Conservation (phyloP, 2,329 filamentous ascomycete genomes). For the Ascocoryne sarcoides region DNA sequence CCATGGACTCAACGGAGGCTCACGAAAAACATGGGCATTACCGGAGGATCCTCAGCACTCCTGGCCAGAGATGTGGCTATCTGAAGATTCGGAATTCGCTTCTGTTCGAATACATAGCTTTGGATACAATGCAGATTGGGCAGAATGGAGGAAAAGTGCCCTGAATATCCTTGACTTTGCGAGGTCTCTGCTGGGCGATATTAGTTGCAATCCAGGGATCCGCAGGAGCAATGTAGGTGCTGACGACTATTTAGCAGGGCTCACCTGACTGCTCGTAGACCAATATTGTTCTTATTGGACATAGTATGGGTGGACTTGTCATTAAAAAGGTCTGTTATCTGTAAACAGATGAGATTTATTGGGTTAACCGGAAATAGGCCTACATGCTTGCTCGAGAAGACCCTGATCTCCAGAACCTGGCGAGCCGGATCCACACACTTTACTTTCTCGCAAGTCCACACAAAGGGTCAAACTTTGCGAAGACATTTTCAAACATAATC, state of each 20-base stretch:
- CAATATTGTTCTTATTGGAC: slow-evolving; percentile 28
- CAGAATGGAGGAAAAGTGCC: background rate
- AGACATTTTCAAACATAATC: slow-evolving; percentile 12
- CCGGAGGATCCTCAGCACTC: slow-evolving; percentile 23
- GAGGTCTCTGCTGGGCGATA: slow-evolving; percentile 26
- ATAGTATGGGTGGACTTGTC: slow-evolving; percentile 31
- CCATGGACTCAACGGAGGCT: slow-evolving; percentile 33
- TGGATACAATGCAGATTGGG: slow-evolving; percentile 14
- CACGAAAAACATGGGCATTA: slow-evolving; percentile 31
- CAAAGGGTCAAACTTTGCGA: slow-evolving; percentile 25
- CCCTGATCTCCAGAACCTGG: slow-evolving; percentile 9
- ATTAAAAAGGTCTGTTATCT: slow-evolving; percentile 20
- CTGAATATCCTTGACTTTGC: slow-evolving; percentile 28
- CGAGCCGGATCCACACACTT: slow-evolving; percentile 19
- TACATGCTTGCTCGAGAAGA: slow-evolving; percentile 23
- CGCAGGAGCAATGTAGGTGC: background rate
- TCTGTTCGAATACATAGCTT: slow-evolving; percentile 10
- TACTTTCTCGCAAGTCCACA: slow-evolving; percentile 30
- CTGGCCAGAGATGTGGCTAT: slow-evolving; percentile 26
- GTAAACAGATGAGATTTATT: background rate
- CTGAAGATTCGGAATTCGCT: slow-evolving; percentile 5
- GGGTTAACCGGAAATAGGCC: slow-evolving; percentile 7
- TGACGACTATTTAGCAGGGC: no score
- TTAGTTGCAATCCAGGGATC: slow-evolving; percentile 5
- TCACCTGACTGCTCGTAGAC: slow-evolving; percentile 9